phyloP scores from a whole-genome alignment of 805 yeast genomes.

The Nakazawaea anatomiae region DNA sequence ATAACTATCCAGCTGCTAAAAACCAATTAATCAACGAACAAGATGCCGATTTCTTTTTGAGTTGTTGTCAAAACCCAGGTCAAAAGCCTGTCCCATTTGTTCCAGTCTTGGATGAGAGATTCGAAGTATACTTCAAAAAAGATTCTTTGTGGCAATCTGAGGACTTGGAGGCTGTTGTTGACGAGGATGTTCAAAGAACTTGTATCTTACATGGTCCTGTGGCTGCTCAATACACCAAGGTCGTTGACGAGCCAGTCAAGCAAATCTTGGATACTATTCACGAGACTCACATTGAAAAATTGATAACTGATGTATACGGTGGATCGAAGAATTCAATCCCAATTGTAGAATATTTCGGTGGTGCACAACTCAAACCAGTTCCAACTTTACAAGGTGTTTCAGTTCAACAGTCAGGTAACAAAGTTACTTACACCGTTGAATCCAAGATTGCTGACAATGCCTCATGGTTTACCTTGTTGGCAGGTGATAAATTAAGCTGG shows the following conservation, averaged over 20 bases:
- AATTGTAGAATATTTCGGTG: slow-evolving; percentile 83
- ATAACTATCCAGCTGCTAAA: slow-evolving; percentile 66
- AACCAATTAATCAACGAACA: slow-evolving; percentile 88
- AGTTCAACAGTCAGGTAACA: slow-evolving; percentile 23
- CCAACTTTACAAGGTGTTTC: slow-evolving; percentile 30
- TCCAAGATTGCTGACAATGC: slow-evolving; percentile 26
- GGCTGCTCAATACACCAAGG: slow-evolving; percentile 86
- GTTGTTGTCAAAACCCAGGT: slow-evolving; percentile 70
- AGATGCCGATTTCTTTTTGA: slow-evolving; percentile 90
- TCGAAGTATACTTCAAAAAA: slow-evolving; percentile 95
- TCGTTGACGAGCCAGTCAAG: slow-evolving; percentile 88
- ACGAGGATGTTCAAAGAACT: slow-evolving; percentile 95
- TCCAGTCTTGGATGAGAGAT: slow-evolving; percentile 90
- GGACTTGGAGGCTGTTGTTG: slow-evolving; percentile 93
- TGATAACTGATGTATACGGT: slow-evolving; percentile 63
- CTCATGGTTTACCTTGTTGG: slow-evolving; percentile 75
- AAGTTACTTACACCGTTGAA: slow-evolving; percentile 33
- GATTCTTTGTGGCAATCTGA: slow-evolving; percentile 99
- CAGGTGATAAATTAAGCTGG: slow-evolving; percentile 80
- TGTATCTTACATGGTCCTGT: slow-evolving; percentile 99
- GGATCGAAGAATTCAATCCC: slow-evolving; percentile 75
- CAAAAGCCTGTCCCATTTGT: slow-evolving; percentile 99
- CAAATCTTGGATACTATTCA: slow-evolving; percentile 85
- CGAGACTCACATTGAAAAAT: slow-evolving; percentile 75
- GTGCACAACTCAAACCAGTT: slow-evolving; percentile 31